A percentile compares a stretch with the other conserved stretches of the same genome.
Conservation (phyloP, 306 rosid species). For the Fragaria iinumae region DNA sequence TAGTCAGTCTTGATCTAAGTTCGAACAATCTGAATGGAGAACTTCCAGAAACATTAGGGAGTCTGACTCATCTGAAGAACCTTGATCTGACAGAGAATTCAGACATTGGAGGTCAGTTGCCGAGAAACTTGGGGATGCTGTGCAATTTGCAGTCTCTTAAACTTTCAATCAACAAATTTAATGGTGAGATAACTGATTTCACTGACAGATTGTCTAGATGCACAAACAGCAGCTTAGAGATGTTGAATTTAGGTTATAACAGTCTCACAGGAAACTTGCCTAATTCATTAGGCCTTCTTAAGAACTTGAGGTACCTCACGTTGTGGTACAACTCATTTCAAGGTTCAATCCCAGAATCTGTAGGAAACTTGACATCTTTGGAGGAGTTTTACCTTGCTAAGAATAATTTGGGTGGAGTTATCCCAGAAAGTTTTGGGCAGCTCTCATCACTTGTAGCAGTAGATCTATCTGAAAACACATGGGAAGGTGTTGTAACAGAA, state of each 20-base stretch:
- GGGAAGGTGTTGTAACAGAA: constrained; percentile 25
- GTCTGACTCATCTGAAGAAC: constrained; percentile 6
- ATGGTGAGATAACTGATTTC: constrained; percentile 18
- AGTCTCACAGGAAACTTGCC: constrained; percentile 25
- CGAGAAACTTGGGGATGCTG: neutral
- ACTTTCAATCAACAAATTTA: constrained; percentile 10
- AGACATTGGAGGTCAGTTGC: neutral
- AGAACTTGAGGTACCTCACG: constrained; percentile 8
- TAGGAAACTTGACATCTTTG: constrained; percentile 35
- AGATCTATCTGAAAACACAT: neutral
- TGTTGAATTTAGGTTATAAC: neutral
- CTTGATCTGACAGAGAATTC: constrained; percentile 19
- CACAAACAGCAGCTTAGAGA: neutral
- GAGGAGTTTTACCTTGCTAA: constrained; percentile 6
- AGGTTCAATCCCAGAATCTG: constrained; percentile 29
- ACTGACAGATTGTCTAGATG: neutral
- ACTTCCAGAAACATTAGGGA: constrained; percentile 4
- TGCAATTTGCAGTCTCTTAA: constrained; percentile 14
- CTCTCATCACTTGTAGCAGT: neutral
- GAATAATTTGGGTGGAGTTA: constrained; percentile 14
- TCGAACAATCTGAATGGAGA: neutral
- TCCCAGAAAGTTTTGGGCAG: constrained; percentile 23
- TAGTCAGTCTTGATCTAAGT: constrained; percentile 4
- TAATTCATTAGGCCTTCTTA: constrained; percentile 20
- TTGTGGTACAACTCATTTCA: constrained; percentile 15